A percentile compares a stretch with the other conserved stretches of the same genome.
phyloP scores from a whole-genome alignment of 208 protist genomes.

The Porcisia deanei region DNA sequence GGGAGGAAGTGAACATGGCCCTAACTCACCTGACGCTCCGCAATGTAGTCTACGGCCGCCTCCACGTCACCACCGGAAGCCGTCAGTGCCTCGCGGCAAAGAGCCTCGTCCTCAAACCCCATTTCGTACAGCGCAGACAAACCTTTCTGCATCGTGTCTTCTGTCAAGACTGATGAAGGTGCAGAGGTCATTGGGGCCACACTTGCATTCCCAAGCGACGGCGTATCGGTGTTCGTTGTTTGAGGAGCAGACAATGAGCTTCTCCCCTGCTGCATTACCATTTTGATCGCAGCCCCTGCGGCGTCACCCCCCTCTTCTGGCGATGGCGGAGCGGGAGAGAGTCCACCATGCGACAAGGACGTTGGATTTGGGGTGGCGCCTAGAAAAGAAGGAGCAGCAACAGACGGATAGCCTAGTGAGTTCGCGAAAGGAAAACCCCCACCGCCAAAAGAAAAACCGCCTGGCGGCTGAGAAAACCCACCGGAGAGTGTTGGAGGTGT shows the following conservation, averaged over 20 bases:
- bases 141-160: conserved; percentile 18
- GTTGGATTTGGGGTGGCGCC: not conserved
- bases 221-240: not conserved
- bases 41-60: conserved; percentile 71
- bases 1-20: not conserved
- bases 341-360: not conserved
- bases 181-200: not conserved
- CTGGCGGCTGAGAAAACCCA: not conserved
- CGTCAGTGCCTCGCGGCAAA: conserved; percentile 57
- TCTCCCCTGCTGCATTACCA: conserved; percentile 4
- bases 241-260: not conserved
- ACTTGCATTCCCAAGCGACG: not conserved
- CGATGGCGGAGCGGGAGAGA: not conserved
- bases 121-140: conserved; percentile 46
- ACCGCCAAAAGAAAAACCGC: not conserved
- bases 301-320: not conserved
- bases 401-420: not conserved
- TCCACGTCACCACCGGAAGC: conserved; percentile 70
- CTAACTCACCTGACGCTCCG: conserved; percentile 26
- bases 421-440: not conserved
- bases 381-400: not conserved
- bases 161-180: not conserved
- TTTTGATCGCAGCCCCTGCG: not conserved
- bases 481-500: not conserved
- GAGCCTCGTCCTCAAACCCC: conserved; percentile 76